These are phyloP conservation scores for Rhododendron mucronatum DNA, from an alignment of 148 eudicot genomes.

Conservation along the genomic window DNA sequence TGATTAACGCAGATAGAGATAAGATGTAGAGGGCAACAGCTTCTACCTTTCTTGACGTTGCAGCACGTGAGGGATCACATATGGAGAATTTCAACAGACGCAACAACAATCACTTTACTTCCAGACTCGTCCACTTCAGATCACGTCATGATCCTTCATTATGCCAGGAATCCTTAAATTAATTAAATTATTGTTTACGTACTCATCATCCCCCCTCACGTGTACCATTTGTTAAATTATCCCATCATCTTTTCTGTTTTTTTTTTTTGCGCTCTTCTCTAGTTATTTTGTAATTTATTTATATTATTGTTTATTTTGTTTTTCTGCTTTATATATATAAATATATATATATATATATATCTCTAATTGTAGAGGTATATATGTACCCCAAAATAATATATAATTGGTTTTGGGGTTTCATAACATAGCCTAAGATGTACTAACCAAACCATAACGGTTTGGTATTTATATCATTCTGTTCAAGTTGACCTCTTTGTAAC, in stretches of 20 bases:
- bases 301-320: not conserved
- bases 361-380: not conserved
- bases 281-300: not conserved
- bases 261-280: not conserved
- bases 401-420: slow-evolving; percentile 2
- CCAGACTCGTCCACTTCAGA: slow-evolving; percentile 25
- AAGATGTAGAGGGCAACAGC: slow-evolving; percentile 66
- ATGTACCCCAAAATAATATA: slow-evolving; percentile 9
- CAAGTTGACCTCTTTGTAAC: not conserved
- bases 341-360: not conserved
- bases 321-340: not conserved
- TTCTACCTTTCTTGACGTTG: slow-evolving; percentile 54
- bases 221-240: slow-evolving; percentile 15
- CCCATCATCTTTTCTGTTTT: not conserved
- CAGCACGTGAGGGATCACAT: slow-evolving; percentile 67
- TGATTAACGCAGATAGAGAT: slow-evolving; percentile 51
- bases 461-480: not conserved
- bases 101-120: slow-evolving; percentile 18
- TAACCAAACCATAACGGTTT: not conserved
- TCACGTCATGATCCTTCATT: slow-evolving; percentile 63
- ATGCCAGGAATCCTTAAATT: slow-evolving; percentile 32
- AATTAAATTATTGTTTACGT: not conserved
- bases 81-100: slow-evolving; percentile 49
- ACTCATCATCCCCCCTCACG: not conserved
- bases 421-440: not conserved